Evolutionary conservation across 1,284 basidiomycete genomes (phyloP), one percentile per base, ranked within the genome.

Genomic region (Mycena citricolor): DNA sequence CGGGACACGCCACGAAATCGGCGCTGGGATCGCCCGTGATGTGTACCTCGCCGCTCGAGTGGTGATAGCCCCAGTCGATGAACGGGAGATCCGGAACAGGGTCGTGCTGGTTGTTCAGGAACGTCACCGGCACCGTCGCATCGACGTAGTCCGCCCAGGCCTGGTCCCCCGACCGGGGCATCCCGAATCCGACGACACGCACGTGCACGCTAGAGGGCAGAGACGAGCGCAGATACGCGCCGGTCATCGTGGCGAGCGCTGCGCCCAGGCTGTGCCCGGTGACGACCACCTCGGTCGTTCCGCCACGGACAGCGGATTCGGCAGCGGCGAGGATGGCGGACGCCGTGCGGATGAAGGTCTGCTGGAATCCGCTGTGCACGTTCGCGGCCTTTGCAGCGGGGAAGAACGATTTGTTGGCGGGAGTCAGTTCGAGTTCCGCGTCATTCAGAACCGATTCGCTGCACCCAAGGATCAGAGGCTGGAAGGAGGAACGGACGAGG

Each of bases 401-500:
- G 59, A 74, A 73, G 20, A 62, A 61, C 6, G 65, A 67, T 2
- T 59, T 45, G 51, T 73, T 68, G 42, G 73, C 57, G 19, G 53
- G 53, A 2, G 59, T 59, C 21, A 69, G 64, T 4, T 43, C 45
- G 48, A 74, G 60, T 49, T 73, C 49, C 3, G 61, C 57, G 50
- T 75, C 71, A 49, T 75, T 75, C 17, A 68, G 55, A 28, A 73
- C 60, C 4, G 73, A 76, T 2, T 71, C 55, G 14, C 67, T 71
- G 34, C 32, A 21, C n/a, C n/a, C n/a, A n/a, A 14, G 32, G 14
- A 32, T 16, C 19, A 40, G 13, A 33, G 32, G 30, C 13, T 22
- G 12, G 6, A 25, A 24, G 32, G 21, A 30, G 4, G 25, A 35
- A 19, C 19, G 17, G 16, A 17, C 14, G 10, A 10, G 10, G 56